Percentiles rank a stretch among this genome's conserved stretches.
These are phyloP conservation scores for Eimeria praecox DNA, from an alignment of 169 alveolate genomes.

Conservation along the genomic window DNA sequence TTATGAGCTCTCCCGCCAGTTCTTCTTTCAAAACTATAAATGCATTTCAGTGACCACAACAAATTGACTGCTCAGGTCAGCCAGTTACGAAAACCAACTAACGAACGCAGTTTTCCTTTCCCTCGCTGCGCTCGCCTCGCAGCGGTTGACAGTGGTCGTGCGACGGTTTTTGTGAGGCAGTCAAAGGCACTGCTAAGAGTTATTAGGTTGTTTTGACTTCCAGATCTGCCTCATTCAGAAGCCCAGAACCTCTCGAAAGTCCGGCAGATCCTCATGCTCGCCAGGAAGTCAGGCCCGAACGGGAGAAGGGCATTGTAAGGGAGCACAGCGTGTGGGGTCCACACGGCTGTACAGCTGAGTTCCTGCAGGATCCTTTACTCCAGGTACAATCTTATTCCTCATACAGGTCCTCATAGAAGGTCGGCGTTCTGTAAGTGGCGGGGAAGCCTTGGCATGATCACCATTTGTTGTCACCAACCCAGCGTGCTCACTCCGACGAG, in stretches of 20 bases:
- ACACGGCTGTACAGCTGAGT: not conserved
- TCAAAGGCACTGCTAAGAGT: constrained; percentile 13
- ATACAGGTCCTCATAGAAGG: not conserved
- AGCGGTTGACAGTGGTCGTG: constrained; percentile 40
- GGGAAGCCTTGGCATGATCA: constrained; percentile 34
- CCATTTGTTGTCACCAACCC: not conserved
- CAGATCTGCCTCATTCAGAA: not conserved
- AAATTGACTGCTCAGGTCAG: constrained; percentile 1
- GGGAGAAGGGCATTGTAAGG: not conserved
- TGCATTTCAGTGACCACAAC: not conserved
- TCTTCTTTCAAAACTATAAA: not conserved
- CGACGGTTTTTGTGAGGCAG: not conserved
- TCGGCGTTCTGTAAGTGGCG: not conserved
- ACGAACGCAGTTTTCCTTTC: not conserved
- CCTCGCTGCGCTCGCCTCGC: constrained; percentile 14
- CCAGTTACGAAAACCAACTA: not conserved
- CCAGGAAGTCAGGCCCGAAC: not conserved
- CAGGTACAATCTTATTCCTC: not conserved
- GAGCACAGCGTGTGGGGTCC: constrained; percentile 37
- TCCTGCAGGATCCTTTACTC: not conserved
- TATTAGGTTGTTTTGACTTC: not conserved
- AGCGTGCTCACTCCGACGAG: not conserved
- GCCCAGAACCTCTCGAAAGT: not conserved
- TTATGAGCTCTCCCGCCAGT: not conserved
- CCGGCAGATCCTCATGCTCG: not conserved